Conservation (phyloP, 768 basidiomycete genomes). For the Rhizopogon sp. region DNA sequence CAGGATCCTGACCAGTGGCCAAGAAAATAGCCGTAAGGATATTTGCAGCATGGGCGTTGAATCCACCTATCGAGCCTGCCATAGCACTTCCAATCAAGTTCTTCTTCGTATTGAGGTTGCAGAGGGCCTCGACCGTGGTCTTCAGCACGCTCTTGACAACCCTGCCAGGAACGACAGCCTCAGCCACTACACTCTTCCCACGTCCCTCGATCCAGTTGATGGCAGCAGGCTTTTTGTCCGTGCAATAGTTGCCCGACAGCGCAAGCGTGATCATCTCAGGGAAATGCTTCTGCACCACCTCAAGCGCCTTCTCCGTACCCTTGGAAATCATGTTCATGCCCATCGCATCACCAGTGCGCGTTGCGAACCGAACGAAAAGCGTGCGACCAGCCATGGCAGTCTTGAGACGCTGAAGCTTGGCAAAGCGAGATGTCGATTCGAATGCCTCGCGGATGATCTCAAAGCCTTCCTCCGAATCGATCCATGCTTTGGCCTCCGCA, state of each 20-base stretch:
- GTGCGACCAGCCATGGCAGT: conserved; percentile 90
- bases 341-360: conserved; percentile 97
- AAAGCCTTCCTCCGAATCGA: conserved; percentile 80
- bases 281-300: conserved; percentile 69
- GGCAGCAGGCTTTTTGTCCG: conserved; percentile 98
- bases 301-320: conserved; percentile 93
- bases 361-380: conserved; percentile 89
- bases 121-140: conserved; percentile 87
- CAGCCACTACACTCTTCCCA: conserved; percentile 96
- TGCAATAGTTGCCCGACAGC: conserved; percentile 97
- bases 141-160: conserved; percentile 89
- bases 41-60: conserved; percentile 98
- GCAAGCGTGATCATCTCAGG: conserved; percentile 90
- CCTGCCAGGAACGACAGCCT: conserved; percentile 87
- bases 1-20: conserved; percentile 97
- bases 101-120: conserved; percentile 94
- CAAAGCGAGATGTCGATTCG: conserved; percentile 92
- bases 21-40: conserved; percentile 94
- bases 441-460: conserved; percentile 76
- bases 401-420: conserved; percentile 80
- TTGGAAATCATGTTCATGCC: conserved; percentile 99
- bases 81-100: conserved; percentile 96
- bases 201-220: conserved; percentile 99
- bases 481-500: conserved; percentile 83
- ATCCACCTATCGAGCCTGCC: conserved; percentile 97